Evolutionary conservation across 1,284 basidiomycete genomes (phyloP).

Genomic region (Apiotrichum laibachii): DNA sequence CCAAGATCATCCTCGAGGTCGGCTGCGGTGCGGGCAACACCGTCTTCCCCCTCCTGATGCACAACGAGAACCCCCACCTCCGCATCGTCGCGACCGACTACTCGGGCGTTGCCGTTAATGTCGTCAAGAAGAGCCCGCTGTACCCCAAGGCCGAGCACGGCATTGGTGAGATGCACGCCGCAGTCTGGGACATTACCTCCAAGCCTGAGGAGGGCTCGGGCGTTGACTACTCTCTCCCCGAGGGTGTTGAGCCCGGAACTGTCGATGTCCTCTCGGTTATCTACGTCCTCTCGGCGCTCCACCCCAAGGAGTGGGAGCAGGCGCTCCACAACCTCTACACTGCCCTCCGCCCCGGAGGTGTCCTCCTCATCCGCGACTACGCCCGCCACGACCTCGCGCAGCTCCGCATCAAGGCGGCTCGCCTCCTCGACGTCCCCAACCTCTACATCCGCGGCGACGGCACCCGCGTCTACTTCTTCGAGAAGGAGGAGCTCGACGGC

Average conservation of each 20-base stretch:
- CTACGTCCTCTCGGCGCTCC: conserved; percentile 90
- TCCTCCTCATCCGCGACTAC: conserved; percentile 87
- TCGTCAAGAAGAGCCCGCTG: conserved; percentile 78
- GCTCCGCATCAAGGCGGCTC: conserved; percentile 81
- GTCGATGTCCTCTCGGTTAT: conserved; percentile 90
- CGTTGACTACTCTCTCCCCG: conserved; percentile 57
- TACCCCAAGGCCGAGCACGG: conserved; percentile 68
- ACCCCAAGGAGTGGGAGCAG: conserved; percentile 85
- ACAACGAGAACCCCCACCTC: conserved; percentile 79
- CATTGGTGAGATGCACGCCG: conserved; percentile 62
- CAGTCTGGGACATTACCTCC: conserved; percentile 88
- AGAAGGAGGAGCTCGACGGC: conserved; percentile 71
- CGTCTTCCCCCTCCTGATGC: conserved; percentile 78
- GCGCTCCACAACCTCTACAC: conserved; percentile 80
- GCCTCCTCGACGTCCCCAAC: conserved; percentile 89
- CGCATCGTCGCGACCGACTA: conserved; percentile 83
- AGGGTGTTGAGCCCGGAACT: conserved; percentile 61
- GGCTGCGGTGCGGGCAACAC: conserved; percentile 94
- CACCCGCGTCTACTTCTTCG: conserved; percentile 94
- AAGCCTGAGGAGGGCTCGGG: conserved; percentile 17
- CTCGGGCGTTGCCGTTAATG: conserved; percentile 78
- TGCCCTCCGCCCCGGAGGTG: conserved; percentile 86
- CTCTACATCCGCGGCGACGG: conserved; percentile 95
- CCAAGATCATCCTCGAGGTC: conserved; percentile 71
- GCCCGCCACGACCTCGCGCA: conserved; percentile 92